phyloP scores from a whole-genome alignment of 2,329 filamentous ascomycete genomes.

The Didymella pomorum region DNA sequence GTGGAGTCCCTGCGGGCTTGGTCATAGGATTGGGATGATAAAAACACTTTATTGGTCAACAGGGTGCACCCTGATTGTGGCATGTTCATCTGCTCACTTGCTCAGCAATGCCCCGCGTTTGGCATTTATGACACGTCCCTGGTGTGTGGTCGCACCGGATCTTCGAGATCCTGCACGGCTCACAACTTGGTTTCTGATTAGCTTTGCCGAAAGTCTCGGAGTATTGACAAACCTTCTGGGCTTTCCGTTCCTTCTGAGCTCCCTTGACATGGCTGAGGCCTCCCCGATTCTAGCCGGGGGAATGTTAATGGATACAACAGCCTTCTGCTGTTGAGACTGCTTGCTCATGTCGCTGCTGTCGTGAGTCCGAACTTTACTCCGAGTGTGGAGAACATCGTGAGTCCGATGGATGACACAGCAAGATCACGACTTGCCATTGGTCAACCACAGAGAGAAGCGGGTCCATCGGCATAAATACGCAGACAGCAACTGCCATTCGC shows the following conservation, averaged over 20 bases:
- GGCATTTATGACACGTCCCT: constrained; percentile 44
- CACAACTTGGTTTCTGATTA: constrained; percentile 41
- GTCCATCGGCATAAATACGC: constrained; percentile 2
- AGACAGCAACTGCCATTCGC: neutral
- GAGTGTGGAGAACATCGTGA: constrained; percentile 11
- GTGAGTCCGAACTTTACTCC: constrained; percentile 20
- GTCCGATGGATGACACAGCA: constrained; percentile 11
- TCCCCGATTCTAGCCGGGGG: constrained; percentile 11
- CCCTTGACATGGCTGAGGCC: constrained; percentile 29
- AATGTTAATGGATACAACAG: neutral
- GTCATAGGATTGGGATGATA: constrained; percentile 51
- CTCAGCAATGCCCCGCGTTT: constrained; percentile 42
- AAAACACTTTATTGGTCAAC: constrained; percentile 39
- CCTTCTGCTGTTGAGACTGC: constrained; percentile 5
- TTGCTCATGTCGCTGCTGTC: constrained; percentile 2
- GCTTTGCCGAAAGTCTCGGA: constrained; percentile 19
- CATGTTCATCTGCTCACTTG: constrained; percentile 35
- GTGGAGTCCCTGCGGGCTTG: constrained; percentile 46
- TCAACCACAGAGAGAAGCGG: neutral
- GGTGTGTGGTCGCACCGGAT: constrained; percentile 46
- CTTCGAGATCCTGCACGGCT: constrained; percentile 49
- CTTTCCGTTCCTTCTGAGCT: constrained; percentile 48
- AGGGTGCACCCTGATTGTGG: neutral
- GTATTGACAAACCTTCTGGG: constrained; percentile 37
- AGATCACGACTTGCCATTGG: constrained; percentile 4